Conservation (phyloP, 768 basidiomycete species). For the Phlebiopsis flavidoalba region DNA sequence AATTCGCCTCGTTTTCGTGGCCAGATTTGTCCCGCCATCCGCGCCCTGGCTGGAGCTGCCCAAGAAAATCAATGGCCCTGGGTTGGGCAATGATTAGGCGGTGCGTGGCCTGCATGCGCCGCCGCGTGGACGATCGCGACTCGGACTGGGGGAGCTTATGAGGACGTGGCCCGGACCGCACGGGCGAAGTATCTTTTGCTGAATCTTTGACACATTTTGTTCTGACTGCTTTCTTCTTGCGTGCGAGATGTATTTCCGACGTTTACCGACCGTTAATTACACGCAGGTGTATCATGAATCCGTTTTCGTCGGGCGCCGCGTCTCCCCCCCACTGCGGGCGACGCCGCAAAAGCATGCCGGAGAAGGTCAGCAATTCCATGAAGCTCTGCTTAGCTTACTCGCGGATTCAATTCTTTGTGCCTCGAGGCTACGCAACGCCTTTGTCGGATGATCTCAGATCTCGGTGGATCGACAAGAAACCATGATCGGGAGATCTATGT, state of each 20-base stretch:
- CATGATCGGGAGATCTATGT: constrained; percentile 11
- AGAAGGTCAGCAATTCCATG: not conserved
- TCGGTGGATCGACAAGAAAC: not conserved
- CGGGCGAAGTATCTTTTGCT: not conserved
- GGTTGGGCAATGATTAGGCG: constrained; percentile 46
- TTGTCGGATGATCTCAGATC: not conserved
- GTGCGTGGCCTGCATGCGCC: not conserved
- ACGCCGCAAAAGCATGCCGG: not conserved
- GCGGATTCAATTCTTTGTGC: not conserved
- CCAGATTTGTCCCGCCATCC: constrained; percentile 61
- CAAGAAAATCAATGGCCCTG: constrained; percentile 62
- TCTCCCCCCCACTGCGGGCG: not conserved
- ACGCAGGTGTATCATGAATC: not conserved
- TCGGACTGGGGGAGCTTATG: not conserved
- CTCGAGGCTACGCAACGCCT: not conserved
- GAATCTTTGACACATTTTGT: not conserved
- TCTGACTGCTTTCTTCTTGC: not conserved
- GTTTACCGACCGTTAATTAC: not conserved
- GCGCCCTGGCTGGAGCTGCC: constrained; percentile 79
- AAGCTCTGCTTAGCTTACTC: not conserved
- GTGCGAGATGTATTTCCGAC: not conserved
- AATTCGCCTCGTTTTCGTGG: constrained; percentile 69
- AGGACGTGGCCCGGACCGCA: not conserved
- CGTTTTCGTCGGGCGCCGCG: not conserved
- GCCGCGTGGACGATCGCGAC: not conserved